Percentiles rank a stretch among this genome's conserved stretches.
Conservation (phyloP, 2,329 filamentous ascomycete genomes). For the Aspergillus sp. region DNA sequence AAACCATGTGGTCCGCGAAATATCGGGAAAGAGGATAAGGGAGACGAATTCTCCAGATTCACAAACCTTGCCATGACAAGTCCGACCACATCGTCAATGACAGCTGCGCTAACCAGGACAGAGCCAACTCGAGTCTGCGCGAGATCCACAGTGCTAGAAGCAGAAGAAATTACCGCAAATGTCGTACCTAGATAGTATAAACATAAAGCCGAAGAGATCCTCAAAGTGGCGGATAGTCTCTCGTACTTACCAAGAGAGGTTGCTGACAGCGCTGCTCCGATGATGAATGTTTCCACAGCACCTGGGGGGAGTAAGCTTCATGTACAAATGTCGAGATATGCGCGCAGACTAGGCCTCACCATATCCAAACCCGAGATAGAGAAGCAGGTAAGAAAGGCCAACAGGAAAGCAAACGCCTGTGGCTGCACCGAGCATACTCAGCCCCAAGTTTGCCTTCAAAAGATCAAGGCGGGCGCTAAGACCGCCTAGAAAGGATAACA, state of each 20-base stretch:
- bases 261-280: constrained; percentile 30
- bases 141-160: constrained; percentile 39
- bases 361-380: constrained; percentile 47
- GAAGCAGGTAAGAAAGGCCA: constrained; percentile 44
- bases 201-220: background rate
- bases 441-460: constrained; percentile 46
- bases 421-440: constrained; percentile 44
- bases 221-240: too few species aligned
- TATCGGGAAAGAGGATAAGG: too few species aligned
- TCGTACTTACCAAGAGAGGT: constrained; percentile 26
- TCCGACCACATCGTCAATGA: constrained; percentile 49
- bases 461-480: constrained; percentile 49
- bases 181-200: constrained; percentile 23
- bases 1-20: too few species aligned
- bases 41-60: too few species aligned
- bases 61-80: constrained; percentile 38
- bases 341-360: constrained; percentile 4
- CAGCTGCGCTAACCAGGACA: constrained; percentile 47
- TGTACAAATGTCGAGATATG: too few species aligned
- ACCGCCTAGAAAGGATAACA: constrained; percentile 34
- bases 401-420: constrained; percentile 50
- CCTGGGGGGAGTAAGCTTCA: too few species aligned
- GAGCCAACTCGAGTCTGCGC: constrained; percentile 46
- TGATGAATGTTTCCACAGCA: constrained; percentile 33
- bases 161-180: constrained; percentile 31